Conservation (phyloP, 768 basidiomycete species). For the Naematelia aurantialba region DNA sequence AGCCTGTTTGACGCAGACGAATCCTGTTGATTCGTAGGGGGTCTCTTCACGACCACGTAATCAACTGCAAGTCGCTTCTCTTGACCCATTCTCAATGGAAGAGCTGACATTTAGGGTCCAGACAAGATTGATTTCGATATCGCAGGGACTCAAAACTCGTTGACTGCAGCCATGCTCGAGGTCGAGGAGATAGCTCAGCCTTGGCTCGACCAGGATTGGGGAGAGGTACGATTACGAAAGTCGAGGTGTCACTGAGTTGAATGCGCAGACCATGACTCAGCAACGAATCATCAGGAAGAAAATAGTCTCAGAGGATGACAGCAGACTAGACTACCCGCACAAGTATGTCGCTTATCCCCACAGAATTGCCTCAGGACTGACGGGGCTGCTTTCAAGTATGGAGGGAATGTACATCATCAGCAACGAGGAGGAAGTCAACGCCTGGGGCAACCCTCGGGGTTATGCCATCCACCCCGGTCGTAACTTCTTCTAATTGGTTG, state of each 20-base stretch:
- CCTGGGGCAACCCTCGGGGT: conserved; percentile 61
- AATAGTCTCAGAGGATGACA: conserved; percentile 35
- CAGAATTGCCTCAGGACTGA: not conserved
- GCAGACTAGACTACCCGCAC: conserved; percentile 55
- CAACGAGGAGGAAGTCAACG: conserved; percentile 58
- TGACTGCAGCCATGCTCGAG: conserved; percentile 56
- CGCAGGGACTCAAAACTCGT: conserved; percentile 59
- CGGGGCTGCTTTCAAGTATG: conserved; percentile 26
- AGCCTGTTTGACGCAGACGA: not conserved
- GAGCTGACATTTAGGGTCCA: conserved; percentile 2
- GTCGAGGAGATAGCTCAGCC: conserved; percentile 57
- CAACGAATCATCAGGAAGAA: conserved; percentile 14
- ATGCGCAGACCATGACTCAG: conserved; percentile 14
- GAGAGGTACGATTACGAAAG: conserved; percentile 1
- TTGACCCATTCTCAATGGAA: no score
- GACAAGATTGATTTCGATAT: conserved; percentile 63
- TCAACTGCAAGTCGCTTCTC: conserved; percentile 57
- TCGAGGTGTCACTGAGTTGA: not conserved
- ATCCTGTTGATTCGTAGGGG: conserved; percentile 54
- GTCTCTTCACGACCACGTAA: conserved; percentile 64
- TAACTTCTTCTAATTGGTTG: not conserved
- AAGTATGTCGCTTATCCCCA: conserved; percentile 48
- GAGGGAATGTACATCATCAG: conserved; percentile 61
- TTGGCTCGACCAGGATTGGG: conserved; percentile 56
- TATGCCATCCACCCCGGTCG: conserved; percentile 63